Evolutionary conservation across 2,329 filamentous ascomycete genomes (phyloP).

Genomic region (Kalmusia sp.): DNA sequence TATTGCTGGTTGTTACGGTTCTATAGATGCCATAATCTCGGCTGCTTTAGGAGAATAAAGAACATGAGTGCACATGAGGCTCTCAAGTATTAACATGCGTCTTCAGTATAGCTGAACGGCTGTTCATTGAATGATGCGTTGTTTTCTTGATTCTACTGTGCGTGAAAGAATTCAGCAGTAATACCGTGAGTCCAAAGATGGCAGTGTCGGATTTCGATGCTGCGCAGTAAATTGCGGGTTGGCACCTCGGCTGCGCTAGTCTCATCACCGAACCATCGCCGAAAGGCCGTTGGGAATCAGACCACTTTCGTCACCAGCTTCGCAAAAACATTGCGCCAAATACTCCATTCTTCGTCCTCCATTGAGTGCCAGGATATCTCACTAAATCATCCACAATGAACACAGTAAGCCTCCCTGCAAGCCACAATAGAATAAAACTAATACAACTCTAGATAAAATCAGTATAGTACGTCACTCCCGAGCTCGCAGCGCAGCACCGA

Average conservation of each 20-base stretch:
- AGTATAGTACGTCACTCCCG: constrained; percentile 60
- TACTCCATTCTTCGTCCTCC: constrained; percentile 12
- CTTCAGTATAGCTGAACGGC: too few species aligned
- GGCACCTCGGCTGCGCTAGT: not conserved
- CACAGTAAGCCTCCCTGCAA: constrained; percentile 52
- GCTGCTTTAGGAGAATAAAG: too few species aligned
- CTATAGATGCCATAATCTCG: too few species aligned
- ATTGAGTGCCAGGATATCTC: constrained; percentile 2
- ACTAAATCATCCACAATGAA: constrained; percentile 52
- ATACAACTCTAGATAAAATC: constrained; percentile 59
- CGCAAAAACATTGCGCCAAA: constrained; percentile 18
- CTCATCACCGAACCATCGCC: constrained; percentile 24
- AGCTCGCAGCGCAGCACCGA: not conserved
- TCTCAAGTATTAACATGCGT: too few species aligned
- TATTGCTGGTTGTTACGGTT: too few species aligned
- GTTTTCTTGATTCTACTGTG: too few species aligned
- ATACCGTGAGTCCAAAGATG: too few species aligned
- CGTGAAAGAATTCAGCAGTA: too few species aligned
- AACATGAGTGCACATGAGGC: too few species aligned
- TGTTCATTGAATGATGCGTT: too few species aligned
- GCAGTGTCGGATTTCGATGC: too few species aligned
- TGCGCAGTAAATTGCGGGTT: not conserved
- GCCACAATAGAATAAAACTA: constrained; percentile 11
- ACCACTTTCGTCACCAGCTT: constrained; percentile 37
- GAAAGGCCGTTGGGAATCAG: constrained; percentile 26